phyloP scores from a whole-genome alignment of 148 eudicot genomes.

The Rhododendron ovatum region DNA sequence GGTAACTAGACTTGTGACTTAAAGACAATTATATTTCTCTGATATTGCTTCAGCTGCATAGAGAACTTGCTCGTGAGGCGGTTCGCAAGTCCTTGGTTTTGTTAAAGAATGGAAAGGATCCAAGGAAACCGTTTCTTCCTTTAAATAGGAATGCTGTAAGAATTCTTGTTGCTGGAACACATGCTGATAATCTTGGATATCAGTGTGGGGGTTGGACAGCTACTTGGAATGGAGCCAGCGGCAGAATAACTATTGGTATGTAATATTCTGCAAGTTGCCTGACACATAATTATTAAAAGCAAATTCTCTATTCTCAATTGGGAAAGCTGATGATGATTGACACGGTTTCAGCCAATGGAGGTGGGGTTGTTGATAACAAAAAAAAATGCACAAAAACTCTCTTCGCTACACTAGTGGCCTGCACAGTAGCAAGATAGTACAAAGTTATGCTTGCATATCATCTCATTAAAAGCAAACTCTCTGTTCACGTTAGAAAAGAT shows the following conservation, averaged over 20 bases:
- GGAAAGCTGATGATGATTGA: not conserved
- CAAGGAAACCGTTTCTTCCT: constrained; percentile 66
- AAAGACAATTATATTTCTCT: not conserved
- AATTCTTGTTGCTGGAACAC: constrained; percentile 85
- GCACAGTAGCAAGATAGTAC: not conserved
- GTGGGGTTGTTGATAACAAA: not conserved
- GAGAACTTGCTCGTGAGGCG: constrained; percentile 93
- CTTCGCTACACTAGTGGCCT: not conserved
- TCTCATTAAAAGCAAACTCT: not conserved
- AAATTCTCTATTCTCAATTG: not conserved
- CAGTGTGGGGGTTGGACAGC: constrained; percentile 98
- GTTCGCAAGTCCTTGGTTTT: constrained; percentile 86
- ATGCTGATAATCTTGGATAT: constrained; percentile 95
- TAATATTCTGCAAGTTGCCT: not conserved
- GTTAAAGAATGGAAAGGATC: constrained; percentile 83
- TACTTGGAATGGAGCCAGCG: constrained; percentile 75
- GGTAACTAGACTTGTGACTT: not conserved
- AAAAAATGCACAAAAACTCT: not conserved
- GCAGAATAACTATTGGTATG: constrained; percentile 87
- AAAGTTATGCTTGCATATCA: not conserved
- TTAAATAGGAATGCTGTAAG: constrained; percentile 55
- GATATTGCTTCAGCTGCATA: constrained; percentile 49
- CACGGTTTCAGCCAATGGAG: not conserved
- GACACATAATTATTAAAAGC: not conserved
- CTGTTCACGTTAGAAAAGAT: not conserved